Evolutionary conservation across 441 rosid genomes (phyloP).

Genomic region (Rhodomyrtus psidioides): DNA sequence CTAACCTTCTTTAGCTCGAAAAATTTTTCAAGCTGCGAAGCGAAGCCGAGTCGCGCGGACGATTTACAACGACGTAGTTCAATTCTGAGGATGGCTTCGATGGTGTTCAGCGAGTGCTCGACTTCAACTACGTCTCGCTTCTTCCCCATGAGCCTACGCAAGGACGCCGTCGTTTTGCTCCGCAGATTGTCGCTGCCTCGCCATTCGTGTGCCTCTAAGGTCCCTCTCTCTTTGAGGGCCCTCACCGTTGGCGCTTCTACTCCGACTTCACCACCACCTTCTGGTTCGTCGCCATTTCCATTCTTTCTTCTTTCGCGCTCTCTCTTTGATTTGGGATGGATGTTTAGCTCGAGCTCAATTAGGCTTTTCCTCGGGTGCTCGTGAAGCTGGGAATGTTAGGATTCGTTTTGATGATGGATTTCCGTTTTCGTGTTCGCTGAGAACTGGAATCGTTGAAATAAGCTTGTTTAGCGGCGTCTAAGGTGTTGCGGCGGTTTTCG

Average conservation of each 20-base stretch:
- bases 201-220: not conserved
- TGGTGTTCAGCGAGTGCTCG: slow-evolving; percentile 37
- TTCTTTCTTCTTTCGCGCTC: not conserved
- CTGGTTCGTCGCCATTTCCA: slow-evolving; percentile 15
- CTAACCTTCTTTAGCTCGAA: not conserved
- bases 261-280: slow-evolving; percentile 16
- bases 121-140: slow-evolving; percentile 25
- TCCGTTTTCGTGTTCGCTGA: not conserved
- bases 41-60: not conserved
- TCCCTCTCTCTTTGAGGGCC: slow-evolving; percentile 12
- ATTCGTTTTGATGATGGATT: not conserved
- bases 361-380: not conserved
- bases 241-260: slow-evolving; percentile 18
- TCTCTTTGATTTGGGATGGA: not conserved
- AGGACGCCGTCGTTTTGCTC: slow-evolving; percentile 7
- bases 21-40: not conserved
- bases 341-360: not conserved
- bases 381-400: not conserved
- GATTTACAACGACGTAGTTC: not conserved
- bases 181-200: slow-evolving; percentile 22
- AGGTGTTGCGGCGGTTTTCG: not conserved
- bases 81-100: slow-evolving; percentile 29
- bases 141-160: not conserved
- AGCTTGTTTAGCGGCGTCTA: not conserved
- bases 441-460: not conserved